Evolutionary conservation across 2,329 filamentous ascomycete genomes (phyloP), one percentile per base, ranked within the genome.

Genomic region (Nannizzia gypsea): DNA sequence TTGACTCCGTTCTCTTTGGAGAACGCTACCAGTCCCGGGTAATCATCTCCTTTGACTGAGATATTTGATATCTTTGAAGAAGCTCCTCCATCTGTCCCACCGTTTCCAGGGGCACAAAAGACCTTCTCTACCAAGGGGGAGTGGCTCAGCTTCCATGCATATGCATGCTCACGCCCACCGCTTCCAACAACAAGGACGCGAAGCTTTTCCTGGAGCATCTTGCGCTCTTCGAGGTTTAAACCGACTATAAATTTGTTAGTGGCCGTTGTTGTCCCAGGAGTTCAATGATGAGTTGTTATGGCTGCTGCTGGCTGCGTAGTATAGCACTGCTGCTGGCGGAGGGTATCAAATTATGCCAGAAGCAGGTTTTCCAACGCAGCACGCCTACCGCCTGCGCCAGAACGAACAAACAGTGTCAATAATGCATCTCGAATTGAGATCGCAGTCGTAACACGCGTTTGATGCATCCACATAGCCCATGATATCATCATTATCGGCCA

Each of bases 111-210:
- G 60, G 81, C 81, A 61, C 83, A 79, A 64, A 74, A 78, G 61
- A 97, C 92, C 67, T 84, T 81, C 68, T 89, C 84, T 63, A 96
- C 89, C 52, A 81, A 80, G 46, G 85, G 79, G 15, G 90, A 96
- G 73, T 95, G 87, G 69, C 86, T 84, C 63, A 97, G 80, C 76
- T 95, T 96, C 91, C 91, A 97, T 46, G 91, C 90, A 64, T 96
- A 82, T 54, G 91, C 89, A 75, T 97, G 90, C 77, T 99, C 93
- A 68, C 93, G 86, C 67, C 92, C 93, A 66, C 93, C 93, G 71
- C 92, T 95, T 69, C 93, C 92, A 65, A 97, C 85, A 64, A 97
- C 84, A 64, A 97, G 85, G 66, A 96, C 81, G 66, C 85, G 82
- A 64, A 90, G 79, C 65, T 71, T 71, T 70, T 77, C 75, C 65